Base-by-base conservation (phyloP, 768 basidiomycete species). In the Russula sp. region DNA sequence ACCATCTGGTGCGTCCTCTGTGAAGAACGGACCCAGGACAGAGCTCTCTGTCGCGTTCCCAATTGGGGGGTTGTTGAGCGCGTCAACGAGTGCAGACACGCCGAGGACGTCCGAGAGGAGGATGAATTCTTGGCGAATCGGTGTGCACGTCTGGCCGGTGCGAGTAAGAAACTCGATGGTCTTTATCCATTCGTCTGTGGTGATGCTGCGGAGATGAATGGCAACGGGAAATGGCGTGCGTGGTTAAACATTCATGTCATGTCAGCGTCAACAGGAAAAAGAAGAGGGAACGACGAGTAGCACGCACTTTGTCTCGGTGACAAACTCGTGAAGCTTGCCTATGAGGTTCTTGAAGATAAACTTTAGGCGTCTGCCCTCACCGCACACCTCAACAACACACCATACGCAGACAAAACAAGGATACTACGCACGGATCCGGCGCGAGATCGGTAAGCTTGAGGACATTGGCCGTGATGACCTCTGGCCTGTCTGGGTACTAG, bases 181-280 rank as follows among this genome's bases (percentile, higher is more conserved):
- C 18, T 79, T 72, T 86, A 86, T 86, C 92, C 92, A 94, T 76
- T 94, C 92, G 2, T 92, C 87, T 1, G 84, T 87, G 18, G 90
- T 90, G 55, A 93, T 72, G 60, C 80, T 82, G 45, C 14, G 7
- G 14, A 20, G 45, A 14, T 0, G 45, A 9, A 18, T 29, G 25
- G 25, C 25, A 29, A 29, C 25, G 25, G 25, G 25, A 29, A 6
- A 49, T 64, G 18, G 53, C 36, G 11, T 3, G 14, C 7, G n/a
- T n/a, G 18, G 41, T 25, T 20, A 46, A 0, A 51, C 41, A 4
- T n/a, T 50, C 7, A 32, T 47, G 32, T 20, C 7, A 58, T 36
- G 35, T 34, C 29, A 54, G 39, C 18, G 55, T 20, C 20, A 52
- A 35, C 16, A 22, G 6, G 25, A 5, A 13, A 46, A 13, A 38